Evolutionary conservation across 371 early-diverging fungal genomes (phyloP).

Genomic region (Apophysomyces sp.): DNA sequence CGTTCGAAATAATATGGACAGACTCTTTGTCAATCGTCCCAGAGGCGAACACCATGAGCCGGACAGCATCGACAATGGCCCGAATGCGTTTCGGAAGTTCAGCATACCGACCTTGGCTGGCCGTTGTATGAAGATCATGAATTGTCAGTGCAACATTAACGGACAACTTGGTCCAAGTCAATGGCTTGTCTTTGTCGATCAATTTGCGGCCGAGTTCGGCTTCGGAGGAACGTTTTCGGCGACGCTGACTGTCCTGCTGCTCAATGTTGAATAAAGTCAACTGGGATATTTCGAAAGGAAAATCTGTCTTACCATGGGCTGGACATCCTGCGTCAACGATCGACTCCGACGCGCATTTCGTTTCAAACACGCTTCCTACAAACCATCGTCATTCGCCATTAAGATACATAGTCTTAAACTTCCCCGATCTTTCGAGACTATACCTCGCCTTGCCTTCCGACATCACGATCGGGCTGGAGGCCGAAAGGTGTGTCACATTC

Average conservation of each 20-base stretch:
- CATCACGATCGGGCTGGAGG: background rate
- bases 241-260: background rate
- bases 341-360: background rate
- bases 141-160: constrained; percentile 64
- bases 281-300: background rate
- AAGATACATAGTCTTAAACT: background rate
- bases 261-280: background rate
- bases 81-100: constrained; percentile 32
- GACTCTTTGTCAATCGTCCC: constrained; percentile 66
- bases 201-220: background rate
- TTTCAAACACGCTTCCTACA: background rate
- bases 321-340: background rate
- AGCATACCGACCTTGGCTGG: constrained; percentile 36
- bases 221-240: background rate
- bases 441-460: background rate
- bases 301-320: background rate
- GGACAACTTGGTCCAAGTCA: constrained; percentile 66
- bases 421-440: background rate
- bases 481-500: background rate
- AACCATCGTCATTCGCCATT: background rate
- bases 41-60: constrained; percentile 80
- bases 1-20: constrained; percentile 58
- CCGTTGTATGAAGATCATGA: constrained; percentile 64
- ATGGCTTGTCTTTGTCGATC: constrained; percentile 20
- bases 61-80: constrained; percentile 76